A percentile compares a stretch with the other conserved stretches of the same genome.
Conservation (phyloP, 805 yeast species). For the Ogataea minuta region DNA sequence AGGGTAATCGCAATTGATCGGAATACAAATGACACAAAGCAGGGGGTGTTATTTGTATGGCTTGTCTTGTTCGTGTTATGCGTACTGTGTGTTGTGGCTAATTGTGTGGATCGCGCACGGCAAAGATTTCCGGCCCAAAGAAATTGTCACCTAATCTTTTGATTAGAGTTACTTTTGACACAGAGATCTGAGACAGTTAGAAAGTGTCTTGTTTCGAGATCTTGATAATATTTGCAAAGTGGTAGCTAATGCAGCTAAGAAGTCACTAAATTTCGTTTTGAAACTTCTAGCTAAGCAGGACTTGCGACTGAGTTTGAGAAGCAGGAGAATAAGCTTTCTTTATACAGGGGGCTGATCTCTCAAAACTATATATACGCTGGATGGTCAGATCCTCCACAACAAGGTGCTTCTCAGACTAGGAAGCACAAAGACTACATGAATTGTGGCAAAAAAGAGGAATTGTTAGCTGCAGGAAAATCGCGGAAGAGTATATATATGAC, state of each 20-base stretch:
- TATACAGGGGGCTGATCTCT: no score
- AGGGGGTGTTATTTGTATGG: neutral
- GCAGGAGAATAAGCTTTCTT: no score
- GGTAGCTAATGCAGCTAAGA: slow-evolving; percentile 4
- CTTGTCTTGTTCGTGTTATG: slow-evolving; percentile 3
- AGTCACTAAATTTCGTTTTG: no score
- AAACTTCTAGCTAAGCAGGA: no score
- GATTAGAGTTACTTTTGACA: slow-evolving; percentile 4
- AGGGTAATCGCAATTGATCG: neutral
- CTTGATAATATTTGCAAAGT: neutral
- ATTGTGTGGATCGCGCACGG: slow-evolving; percentile 5
- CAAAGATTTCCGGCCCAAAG: neutral
- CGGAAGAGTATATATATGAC: no score
- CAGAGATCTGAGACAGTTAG: slow-evolving; percentile 8
- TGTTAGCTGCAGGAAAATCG: no score
- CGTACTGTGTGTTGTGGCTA: slow-evolving; percentile 4
- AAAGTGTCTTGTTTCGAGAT: neutral
- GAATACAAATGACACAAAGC: slow-evolving; percentile 4
- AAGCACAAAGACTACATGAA: no score
- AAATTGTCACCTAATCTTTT: neutral
- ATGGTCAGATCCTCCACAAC: no score
- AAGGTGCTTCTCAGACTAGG: no score
- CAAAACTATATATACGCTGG: no score
- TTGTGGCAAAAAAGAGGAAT: no score
- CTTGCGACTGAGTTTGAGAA: no score